Conservation (phyloP, 805 yeast genomes). For the Lachancea thermotolerans region DNA sequence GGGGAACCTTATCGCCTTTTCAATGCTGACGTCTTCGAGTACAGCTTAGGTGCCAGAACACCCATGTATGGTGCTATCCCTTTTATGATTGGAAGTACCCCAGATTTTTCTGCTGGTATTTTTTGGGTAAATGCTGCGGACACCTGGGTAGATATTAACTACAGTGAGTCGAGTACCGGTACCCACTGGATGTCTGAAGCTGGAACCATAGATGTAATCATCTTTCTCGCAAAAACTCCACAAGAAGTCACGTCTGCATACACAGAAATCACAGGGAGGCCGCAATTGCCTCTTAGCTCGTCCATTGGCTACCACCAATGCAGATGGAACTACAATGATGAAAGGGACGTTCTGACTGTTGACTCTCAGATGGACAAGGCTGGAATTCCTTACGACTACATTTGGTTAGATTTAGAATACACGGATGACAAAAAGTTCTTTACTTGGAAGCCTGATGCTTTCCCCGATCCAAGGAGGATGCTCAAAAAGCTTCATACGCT, state of each 20-base stretch:
- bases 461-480: constrained; percentile 72
- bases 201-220: constrained; percentile 71
- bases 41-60: constrained; percentile 70
- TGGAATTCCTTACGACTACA: constrained; percentile 78
- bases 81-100: constrained; percentile 63
- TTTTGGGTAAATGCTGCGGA: constrained; percentile 95
- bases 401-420: constrained; percentile 95
- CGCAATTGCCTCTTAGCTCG: constrained; percentile 67
- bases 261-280: constrained; percentile 64
- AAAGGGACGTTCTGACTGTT: constrained; percentile 74
- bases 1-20: constrained; percentile 76
- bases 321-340: constrained; percentile 94
- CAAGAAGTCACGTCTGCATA: constrained; percentile 51
- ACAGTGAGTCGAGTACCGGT: constrained; percentile 16
- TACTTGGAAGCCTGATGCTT: constrained; percentile 74
- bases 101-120: constrained; percentile 57
- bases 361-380: constrained; percentile 61
- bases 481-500: constrained; percentile 55
- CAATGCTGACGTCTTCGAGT: constrained; percentile 94
- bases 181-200: constrained; percentile 95
- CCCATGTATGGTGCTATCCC: constrained; percentile 98
- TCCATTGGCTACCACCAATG: constrained; percentile 92
- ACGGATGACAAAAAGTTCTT: constrained; percentile 82
- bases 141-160: constrained; percentile 69
- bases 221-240: constrained; percentile 52